These are phyloP conservation scores for Aspergillus terreus DNA, from an alignment of 2,329 filamentous ascomycete genomes.

Conservation along the genomic window DNA sequence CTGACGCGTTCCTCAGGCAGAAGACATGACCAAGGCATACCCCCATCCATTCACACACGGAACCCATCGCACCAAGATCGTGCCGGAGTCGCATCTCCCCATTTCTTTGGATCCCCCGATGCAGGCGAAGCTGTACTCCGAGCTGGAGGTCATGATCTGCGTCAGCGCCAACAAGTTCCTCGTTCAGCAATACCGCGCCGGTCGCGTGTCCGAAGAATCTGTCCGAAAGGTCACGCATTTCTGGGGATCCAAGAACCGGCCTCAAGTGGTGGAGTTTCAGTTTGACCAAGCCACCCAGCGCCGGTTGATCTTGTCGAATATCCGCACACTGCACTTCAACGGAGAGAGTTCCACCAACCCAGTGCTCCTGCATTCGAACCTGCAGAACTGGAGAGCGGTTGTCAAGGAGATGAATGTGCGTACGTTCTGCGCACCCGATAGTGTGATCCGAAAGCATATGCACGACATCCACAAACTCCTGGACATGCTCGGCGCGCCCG, in stretches of 20 bases:
- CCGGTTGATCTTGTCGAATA: conserved; percentile 45
- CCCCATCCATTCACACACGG: conserved; percentile 10
- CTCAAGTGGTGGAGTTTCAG: conserved; percentile 49
- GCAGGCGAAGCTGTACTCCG: conserved; percentile 44
- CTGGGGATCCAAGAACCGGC: conserved; percentile 47
- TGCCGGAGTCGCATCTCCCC: conserved; percentile 24
- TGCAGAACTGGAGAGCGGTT: conserved; percentile 48
- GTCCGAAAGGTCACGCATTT: conserved; percentile 35
- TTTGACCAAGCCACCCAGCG: conserved; percentile 52
- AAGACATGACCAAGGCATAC: conserved; percentile 22
- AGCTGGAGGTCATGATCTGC: conserved; percentile 46
- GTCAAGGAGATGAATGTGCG: conserved; percentile 47
- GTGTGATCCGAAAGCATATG: conserved; percentile 47
- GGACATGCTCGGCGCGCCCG: conserved; percentile 46
- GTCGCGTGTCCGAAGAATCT: conserved; percentile 37
- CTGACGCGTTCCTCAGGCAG: conserved; percentile 18
- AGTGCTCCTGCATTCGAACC: conserved; percentile 42
- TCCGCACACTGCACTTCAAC: conserved; percentile 45
- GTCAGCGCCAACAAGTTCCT: conserved; percentile 44
- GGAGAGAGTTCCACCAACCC: conserved; percentile 39
- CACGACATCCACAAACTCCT: conserved; percentile 48
- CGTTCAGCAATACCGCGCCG: conserved; percentile 37
- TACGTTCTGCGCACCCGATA: conserved; percentile 50
- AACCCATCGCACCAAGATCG: conserved; percentile 10
- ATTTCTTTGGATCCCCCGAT: conserved; percentile 39